Evolutionary conservation across 441 rosid genomes (phyloP), one percentile per base, ranked within the genome.

Genomic region (Codiaeum variegatum): DNA sequence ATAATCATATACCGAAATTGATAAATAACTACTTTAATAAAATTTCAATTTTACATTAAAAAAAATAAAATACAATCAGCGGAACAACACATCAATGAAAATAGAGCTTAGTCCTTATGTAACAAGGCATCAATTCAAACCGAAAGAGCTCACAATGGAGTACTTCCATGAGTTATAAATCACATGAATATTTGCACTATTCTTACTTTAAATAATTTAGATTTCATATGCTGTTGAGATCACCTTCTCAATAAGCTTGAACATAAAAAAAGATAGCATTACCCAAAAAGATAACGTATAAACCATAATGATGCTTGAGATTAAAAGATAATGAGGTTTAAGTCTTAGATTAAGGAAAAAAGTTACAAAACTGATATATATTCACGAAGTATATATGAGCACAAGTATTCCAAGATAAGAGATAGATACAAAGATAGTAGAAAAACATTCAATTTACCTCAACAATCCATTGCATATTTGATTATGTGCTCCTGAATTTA

Each of bases 401-500:
- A 21, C 23, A 62, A 24, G 44, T 10, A 11, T 38, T 38, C 72
- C 49, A 12, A 44, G 51, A 21, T 24, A 34, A 52, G 2, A 66
- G 38, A 66, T 19, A 21, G 44, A 65, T 21, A 32, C 31, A 62
- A 18, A 26, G 46, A 69, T 47, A 58, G 23, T 56, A 19, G 19
- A 70, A 55, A 54, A 75, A 56, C 23, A 38, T 67, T 61, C 62
- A 66, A 69, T 74, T 80, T 81, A 96, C 99, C 98, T 88, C 74
- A 94, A 84, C 81, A 96, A 83, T 65, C 90, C 90, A 76, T 76
- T 76, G 78, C 98, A 94, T 70, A 96, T 92, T 82, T 86, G 92
- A 80, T 74, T 74, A 82, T 96, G 98, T 38, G 94, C 97, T 86
- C 91, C 99, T 1, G 98, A 93, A 85, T 94, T 91, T 79, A 96